These are phyloP conservation scores for Chrysoporthe puriensis DNA, from an alignment of 2,329 filamentous ascomycete species.

Conservation along the genomic window DNA sequence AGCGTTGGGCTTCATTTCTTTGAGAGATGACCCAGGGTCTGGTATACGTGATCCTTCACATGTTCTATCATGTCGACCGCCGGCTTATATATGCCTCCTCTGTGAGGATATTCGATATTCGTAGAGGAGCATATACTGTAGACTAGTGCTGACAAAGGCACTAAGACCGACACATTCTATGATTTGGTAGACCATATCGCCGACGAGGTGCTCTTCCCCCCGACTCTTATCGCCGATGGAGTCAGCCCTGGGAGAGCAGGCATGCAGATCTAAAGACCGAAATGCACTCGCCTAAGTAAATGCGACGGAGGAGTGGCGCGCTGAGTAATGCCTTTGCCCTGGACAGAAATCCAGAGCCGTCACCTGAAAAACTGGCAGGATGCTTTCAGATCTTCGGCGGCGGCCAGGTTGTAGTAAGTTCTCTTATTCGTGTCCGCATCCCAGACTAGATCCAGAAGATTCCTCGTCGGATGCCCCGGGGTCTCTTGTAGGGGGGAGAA, in stretches of 20 bases:
- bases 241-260: neutral
- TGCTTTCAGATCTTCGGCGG: neutral
- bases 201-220: neutral
- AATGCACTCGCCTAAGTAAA: neutral
- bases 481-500: no score
- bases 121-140: neutral
- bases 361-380: neutral
- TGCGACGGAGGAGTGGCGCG: neutral
- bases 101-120: neutral
- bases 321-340: neutral
- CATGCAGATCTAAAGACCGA: neutral
- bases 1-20: constrained; percentile 5
- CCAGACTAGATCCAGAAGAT: no score
- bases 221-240: neutral
- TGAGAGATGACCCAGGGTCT: neutral
- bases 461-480: no score
- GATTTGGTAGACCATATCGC: neutral
- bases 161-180: neutral
- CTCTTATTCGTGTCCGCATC: neutral
- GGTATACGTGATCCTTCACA: neutral
- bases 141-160: neutral
- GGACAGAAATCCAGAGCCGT: neutral
- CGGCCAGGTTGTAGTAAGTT: neutral
- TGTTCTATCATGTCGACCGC: neutral
- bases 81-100: neutral